phyloP scores from a whole-genome alignment of 177 flowering plant genomes.

The Vitis hybrid region DNA sequence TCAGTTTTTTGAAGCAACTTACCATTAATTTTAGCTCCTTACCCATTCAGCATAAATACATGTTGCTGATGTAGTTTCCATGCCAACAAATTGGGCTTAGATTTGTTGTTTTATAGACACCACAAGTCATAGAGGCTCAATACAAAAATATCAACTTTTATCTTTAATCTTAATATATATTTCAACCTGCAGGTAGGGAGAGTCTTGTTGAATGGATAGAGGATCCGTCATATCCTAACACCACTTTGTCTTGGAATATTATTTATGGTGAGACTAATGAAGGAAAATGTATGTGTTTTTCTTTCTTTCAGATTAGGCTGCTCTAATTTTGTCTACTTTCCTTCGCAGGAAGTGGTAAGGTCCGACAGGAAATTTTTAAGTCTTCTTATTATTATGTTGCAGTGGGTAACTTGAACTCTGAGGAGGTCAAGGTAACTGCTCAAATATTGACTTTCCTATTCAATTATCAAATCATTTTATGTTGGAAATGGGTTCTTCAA shows the following conservation, averaged over 20 bases:
- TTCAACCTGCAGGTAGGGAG: conserved; percentile 58
- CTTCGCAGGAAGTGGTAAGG: conserved; percentile 57
- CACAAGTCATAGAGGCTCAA: too few species aligned
- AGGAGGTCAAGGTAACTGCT: conserved; percentile 52
- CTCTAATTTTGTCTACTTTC: neutral
- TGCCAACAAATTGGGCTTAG: too few species aligned
- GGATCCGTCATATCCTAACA: conserved; percentile 69
- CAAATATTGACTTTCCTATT: neutral
- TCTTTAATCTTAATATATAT: neutral
- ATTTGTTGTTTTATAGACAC: too few species aligned
- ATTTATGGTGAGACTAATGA: conserved; percentile 52
- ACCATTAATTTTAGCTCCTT: too few species aligned
- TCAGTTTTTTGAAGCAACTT: too few species aligned
- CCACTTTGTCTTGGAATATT: conserved; percentile 72
- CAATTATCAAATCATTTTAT: too few species aligned
- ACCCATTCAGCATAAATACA: too few species aligned
- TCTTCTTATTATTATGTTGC: conserved; percentile 65
- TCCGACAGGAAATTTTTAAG: conserved; percentile 44
- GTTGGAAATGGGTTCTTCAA: too few species aligned
- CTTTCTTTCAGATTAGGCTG: neutral
- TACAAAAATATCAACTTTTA: neutral
- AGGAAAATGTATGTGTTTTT: neutral
- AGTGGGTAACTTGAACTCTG: conserved; percentile 58
- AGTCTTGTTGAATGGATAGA: conserved; percentile 65
- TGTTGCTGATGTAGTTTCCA: too few species aligned